Percentiles rank a stretch among this genome's conserved stretches.
Conservation (phyloP, 768 basidiomycete species). For the Pleurotus tuber-regium region DNA sequence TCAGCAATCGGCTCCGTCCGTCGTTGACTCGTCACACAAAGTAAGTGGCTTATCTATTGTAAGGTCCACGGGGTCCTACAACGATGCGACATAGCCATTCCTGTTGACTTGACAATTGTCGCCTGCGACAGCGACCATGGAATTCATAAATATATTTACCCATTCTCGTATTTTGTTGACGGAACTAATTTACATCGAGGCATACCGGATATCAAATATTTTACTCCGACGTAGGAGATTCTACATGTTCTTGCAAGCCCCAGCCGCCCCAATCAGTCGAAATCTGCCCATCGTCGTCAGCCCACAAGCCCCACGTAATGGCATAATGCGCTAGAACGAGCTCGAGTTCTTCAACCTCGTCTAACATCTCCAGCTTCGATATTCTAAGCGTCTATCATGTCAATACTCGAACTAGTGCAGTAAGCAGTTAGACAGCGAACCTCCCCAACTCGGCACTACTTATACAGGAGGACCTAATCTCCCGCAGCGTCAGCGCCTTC, state of each 20-base stretch:
- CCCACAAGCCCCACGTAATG: constrained; percentile 65
- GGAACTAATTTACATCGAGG: constrained; percentile 1
- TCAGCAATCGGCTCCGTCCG: background rate
- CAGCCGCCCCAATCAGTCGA: constrained; percentile 29
- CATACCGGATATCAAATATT: background rate
- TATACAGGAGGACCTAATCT: constrained; percentile 58
- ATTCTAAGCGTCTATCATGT: constrained; percentile 45
- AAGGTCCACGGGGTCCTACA: constrained; percentile 2
- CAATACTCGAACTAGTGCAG: background rate
- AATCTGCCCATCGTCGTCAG: constrained; percentile 16
- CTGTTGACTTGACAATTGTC: constrained; percentile 6
- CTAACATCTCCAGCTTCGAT: constrained; percentile 78
- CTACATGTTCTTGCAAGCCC: constrained; percentile 27
- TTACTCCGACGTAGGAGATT: background rate
- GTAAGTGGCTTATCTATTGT: background rate
- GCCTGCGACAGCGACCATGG: constrained; percentile 2
- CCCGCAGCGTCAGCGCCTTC: constrained; percentile 62
- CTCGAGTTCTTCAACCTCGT: constrained; percentile 93
- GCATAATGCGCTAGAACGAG: constrained; percentile 89
- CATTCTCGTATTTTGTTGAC: no score
- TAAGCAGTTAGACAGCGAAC: constrained; percentile 27
- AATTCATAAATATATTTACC: no score
- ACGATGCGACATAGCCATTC: no score
- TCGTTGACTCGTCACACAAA: background rate
- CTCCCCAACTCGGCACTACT: constrained; percentile 50